Conservation (phyloP, 2,329 filamentous ascomycete species). For the Colletotrichum paranaense region DNA sequence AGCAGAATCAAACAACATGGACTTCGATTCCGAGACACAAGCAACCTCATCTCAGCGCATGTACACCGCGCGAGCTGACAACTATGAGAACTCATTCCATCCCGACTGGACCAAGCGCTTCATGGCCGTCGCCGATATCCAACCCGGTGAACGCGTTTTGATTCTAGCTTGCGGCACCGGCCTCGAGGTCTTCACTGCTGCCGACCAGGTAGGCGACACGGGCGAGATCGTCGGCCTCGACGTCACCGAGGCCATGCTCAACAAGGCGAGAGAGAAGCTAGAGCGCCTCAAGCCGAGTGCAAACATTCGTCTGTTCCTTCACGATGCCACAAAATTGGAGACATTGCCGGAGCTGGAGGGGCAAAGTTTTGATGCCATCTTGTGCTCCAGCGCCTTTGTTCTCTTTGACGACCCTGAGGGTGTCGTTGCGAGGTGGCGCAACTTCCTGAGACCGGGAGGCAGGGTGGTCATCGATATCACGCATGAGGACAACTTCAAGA, state of each 20-base stretch:
- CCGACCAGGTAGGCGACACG: slow-evolving; percentile 39
- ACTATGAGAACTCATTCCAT: slow-evolving; percentile 49
- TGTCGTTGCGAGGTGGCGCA: slow-evolving; percentile 43
- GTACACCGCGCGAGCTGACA: slow-evolving; percentile 44
- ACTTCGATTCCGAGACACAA: slow-evolving; percentile 37
- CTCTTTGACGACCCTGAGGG: slow-evolving; percentile 42
- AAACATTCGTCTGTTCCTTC: slow-evolving; percentile 37
- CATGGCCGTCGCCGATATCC: slow-evolving; percentile 40
- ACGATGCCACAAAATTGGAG: slow-evolving; percentile 43
- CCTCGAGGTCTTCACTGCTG: slow-evolving; percentile 45
- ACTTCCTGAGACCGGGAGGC: slow-evolving; percentile 43
- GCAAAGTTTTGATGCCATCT: slow-evolving; percentile 43
- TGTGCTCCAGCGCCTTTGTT: slow-evolving; percentile 49
- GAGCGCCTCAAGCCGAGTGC: slow-evolving; percentile 36
- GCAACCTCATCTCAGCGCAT: slow-evolving; percentile 42
- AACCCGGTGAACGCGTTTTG: slow-evolving; percentile 43
- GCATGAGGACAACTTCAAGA: slow-evolving; percentile 44
- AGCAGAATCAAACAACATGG: slow-evolving; percentile 3
- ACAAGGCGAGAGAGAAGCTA: slow-evolving; percentile 40
- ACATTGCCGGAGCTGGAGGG: slow-evolving; percentile 36
- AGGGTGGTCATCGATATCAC: slow-evolving; percentile 46
- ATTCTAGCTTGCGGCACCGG: slow-evolving; percentile 50
- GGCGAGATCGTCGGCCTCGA: slow-evolving; percentile 47
- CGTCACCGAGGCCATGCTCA: slow-evolving; percentile 46
- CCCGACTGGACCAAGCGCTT: slow-evolving; percentile 45